A percentile compares a stretch with the other conserved stretches of the same genome.
These are phyloP conservation scores for Penicillium taxi DNA, from an alignment of 495 filamentous ascomycete species.

Conservation along the genomic window DNA sequence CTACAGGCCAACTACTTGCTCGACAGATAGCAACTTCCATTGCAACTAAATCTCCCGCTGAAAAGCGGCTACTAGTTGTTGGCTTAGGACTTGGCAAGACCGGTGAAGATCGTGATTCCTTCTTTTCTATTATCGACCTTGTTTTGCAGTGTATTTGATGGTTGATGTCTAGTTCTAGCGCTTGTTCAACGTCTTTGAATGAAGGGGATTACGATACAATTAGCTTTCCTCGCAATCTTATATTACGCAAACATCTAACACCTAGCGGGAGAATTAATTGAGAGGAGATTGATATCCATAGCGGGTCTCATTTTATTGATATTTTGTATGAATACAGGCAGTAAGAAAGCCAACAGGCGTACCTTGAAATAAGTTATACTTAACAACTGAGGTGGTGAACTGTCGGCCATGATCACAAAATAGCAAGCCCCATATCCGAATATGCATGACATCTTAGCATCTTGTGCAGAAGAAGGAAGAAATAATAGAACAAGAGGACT, in stretches of 20 bases:
- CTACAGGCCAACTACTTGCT: constrained; percentile 76
- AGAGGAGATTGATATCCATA: no score
- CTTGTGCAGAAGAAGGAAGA: constrained; percentile 12
- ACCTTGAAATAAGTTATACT: no score
- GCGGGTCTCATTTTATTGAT: no score
- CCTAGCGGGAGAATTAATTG: no score
- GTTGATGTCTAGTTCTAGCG: no score
- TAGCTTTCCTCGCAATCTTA: no score
- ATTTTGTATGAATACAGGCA: no score
- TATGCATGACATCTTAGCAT: constrained; percentile 11
- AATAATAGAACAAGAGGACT: constrained; percentile 14
- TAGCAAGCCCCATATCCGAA: constrained; percentile 13
- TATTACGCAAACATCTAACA: no score
- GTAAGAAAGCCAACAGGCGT: no score
- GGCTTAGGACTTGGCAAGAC: constrained; percentile 68
- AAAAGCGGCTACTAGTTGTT: constrained; percentile 71
- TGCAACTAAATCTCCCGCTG: constrained; percentile 59
- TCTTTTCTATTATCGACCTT: constrained; percentile 76
- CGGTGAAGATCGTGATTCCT: constrained; percentile 59
- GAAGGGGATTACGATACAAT: no score
- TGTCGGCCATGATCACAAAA: no score
- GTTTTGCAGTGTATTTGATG: constrained; percentile 57
- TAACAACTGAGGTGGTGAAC: constrained; percentile 18
- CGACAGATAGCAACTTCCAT: constrained; percentile 81
- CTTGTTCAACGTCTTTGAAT: no score